phyloP scores from a whole-genome alignment of 257 asterid species.

The Solanum stenotomum region DNA sequence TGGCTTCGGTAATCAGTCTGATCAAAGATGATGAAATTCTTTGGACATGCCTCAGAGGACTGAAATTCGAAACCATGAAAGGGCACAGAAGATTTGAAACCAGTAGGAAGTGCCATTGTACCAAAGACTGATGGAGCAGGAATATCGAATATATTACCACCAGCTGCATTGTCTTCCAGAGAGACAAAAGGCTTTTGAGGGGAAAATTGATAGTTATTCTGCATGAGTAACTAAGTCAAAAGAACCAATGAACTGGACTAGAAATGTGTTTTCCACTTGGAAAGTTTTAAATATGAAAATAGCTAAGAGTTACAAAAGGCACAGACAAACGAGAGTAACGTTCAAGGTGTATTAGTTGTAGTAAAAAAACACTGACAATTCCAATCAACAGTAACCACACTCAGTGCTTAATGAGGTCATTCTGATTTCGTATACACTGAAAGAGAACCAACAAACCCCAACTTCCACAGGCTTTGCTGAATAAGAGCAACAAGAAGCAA shows the following conservation, averaged over 20 bases:
- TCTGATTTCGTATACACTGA: background rate
- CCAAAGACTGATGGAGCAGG: constrained; percentile 24
- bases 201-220: constrained; percentile 26
- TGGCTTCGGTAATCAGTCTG: constrained; percentile 43
- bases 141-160: constrained; percentile 25
- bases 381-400: background rate
- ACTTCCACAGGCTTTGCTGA: background rate
- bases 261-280: constrained; percentile 5
- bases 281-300: background rate
- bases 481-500: constrained; percentile 10
- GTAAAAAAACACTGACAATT: constrained; percentile 3
- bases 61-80: constrained; percentile 32
- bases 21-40: constrained; percentile 66
- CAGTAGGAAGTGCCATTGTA: constrained; percentile 21
- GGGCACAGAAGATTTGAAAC: constrained; percentile 22
- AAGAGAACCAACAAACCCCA: constrained; percentile 3
- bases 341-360: constrained; percentile 27
- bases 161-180: constrained; percentile 28
- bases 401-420: constrained; percentile 3
- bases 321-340: background rate
- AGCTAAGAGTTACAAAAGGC: constrained; percentile 1
- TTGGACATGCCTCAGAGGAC: constrained; percentile 54
- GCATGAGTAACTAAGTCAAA: constrained; percentile 33
- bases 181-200: constrained; percentile 28
- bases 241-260: background rate